phyloP scores from a whole-genome alignment of 495 filamentous ascomycete species.

The Neurospora sp. region DNA sequence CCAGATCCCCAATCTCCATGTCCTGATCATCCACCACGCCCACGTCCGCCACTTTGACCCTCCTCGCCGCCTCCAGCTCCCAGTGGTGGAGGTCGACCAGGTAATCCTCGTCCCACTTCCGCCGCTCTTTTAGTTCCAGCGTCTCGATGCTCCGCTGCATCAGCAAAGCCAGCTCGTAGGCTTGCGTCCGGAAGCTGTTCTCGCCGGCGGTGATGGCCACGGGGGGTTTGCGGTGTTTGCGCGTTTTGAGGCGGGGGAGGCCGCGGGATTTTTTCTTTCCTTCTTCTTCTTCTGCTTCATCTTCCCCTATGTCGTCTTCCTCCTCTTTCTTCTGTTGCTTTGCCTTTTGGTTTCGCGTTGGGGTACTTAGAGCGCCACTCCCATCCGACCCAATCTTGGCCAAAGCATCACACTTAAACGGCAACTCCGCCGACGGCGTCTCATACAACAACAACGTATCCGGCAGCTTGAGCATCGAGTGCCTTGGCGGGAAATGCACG shows the following conservation, averaged over 20 bases:
- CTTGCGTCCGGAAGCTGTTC: slow-evolving; percentile 28
- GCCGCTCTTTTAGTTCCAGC: slow-evolving; percentile 21
- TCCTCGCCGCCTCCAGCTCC: slow-evolving; percentile 4
- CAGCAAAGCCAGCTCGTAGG: slow-evolving; percentile 20
- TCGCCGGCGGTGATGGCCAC: not conserved
- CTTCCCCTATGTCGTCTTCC: too few species aligned
- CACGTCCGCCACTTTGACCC: slow-evolving; percentile 3
- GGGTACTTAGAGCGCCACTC: not conserved
- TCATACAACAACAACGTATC: slow-evolving; percentile 26
- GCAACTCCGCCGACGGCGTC: slow-evolving; percentile 1
- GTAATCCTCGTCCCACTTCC: slow-evolving; percentile 15
- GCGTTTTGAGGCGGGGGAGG: not conserved
- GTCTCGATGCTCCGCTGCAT: slow-evolving; percentile 30
- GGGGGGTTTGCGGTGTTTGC: slow-evolving; percentile 1
- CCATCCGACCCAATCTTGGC: not conserved
- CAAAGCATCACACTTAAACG: not conserved
- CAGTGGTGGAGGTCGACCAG: slow-evolving; percentile 2
- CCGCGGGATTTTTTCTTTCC: not conserved
- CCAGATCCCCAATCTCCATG: not conserved
- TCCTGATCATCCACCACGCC: slow-evolving; percentile 1
- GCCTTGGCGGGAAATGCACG: slow-evolving; percentile 27
- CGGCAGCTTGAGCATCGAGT: slow-evolving; percentile 27
- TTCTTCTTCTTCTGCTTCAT: not conserved
- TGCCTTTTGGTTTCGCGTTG: too few species aligned
- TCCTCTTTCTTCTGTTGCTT: not conserved